phyloP scores from a whole-genome alignment of 2,329 filamentous ascomycete genomes.

The Trichothecium roseum region DNA sequence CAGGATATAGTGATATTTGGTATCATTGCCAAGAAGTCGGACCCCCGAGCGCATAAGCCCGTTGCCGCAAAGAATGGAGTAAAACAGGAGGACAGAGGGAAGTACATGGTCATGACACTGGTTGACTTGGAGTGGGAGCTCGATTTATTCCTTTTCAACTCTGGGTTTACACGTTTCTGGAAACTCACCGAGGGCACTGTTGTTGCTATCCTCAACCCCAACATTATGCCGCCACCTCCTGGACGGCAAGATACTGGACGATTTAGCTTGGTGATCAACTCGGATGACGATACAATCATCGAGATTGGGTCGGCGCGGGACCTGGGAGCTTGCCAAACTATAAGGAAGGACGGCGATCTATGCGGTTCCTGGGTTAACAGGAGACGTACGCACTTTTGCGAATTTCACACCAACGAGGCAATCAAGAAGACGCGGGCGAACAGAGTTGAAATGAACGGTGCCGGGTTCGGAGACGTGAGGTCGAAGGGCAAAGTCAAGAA shows the following conservation, averaged over 20 bases:
- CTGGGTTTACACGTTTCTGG: constrained; percentile 87
- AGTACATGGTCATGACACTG: constrained; percentile 87
- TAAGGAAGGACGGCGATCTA: constrained; percentile 72
- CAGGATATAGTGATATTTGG: constrained; percentile 84
- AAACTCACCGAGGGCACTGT: constrained; percentile 88
- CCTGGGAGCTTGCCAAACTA: constrained; percentile 75
- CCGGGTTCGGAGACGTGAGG: constrained; percentile 9
- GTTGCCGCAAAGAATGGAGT: constrained; percentile 29
- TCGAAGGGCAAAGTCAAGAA: constrained; percentile 14
- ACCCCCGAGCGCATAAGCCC: constrained; percentile 53
- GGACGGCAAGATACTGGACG: constrained; percentile 66
- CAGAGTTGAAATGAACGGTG: constrained; percentile 65
- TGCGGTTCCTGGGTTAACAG: constrained; percentile 83
- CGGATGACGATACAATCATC: constrained; percentile 77
- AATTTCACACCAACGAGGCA: constrained; percentile 80
- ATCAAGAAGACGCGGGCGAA: constrained; percentile 55
- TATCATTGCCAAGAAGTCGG: constrained; percentile 80
- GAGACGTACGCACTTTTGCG: constrained; percentile 81
- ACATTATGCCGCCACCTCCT: constrained; percentile 76
- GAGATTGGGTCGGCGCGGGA: constrained; percentile 81
- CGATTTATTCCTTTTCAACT: constrained; percentile 85
- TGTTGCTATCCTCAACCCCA: constrained; percentile 84
- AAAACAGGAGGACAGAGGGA: constrained; percentile 51
- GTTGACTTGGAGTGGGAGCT: constrained; percentile 86
- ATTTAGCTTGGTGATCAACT: constrained; percentile 78